phyloP scores from a whole-genome alignment of 495 filamentous ascomycete species.

The Trichocladium uniseriatum region DNA sequence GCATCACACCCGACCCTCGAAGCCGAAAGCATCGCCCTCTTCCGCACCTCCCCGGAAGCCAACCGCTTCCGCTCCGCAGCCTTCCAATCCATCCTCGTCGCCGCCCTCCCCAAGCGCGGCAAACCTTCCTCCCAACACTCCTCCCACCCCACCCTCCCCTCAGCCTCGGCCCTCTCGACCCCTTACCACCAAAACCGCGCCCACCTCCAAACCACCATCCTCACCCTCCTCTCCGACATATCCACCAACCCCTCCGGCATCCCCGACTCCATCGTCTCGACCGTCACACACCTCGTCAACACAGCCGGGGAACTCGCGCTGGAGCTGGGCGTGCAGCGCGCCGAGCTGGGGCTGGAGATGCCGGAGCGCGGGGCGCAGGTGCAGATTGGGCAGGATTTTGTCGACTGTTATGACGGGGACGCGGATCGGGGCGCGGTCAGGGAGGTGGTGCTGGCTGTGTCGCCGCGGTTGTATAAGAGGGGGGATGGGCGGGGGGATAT shows the following conservation, averaged over 20 bases:
- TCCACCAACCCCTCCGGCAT: neutral
- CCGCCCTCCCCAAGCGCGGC: neutral
- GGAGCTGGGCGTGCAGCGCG: constrained; percentile 1
- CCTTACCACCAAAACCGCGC: neutral
- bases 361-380: neutral
- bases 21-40: constrained; percentile 5
- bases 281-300: neutral
- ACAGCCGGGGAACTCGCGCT: constrained; percentile 2
- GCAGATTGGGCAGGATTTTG: neutral
- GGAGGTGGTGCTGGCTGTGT: neutral
- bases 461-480: neutral
- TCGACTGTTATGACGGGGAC: constrained; percentile 1
- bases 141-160: too few species aligned
- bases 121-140: neutral
- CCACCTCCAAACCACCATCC: neutral
- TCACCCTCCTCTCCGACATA: neutral
- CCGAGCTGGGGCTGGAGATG: neutral
- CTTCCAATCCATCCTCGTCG: constrained; percentile 19
- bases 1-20: too few species aligned
- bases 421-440: neutral
- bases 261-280: neutral
- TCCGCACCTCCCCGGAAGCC: constrained; percentile 13
- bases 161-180: neutral
- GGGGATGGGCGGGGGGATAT: constrained; percentile 1
- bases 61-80: constrained; percentile 26